phyloP scores from a whole-genome alignment of 164 flowering plant species.

The Annona squamosa region DNA sequence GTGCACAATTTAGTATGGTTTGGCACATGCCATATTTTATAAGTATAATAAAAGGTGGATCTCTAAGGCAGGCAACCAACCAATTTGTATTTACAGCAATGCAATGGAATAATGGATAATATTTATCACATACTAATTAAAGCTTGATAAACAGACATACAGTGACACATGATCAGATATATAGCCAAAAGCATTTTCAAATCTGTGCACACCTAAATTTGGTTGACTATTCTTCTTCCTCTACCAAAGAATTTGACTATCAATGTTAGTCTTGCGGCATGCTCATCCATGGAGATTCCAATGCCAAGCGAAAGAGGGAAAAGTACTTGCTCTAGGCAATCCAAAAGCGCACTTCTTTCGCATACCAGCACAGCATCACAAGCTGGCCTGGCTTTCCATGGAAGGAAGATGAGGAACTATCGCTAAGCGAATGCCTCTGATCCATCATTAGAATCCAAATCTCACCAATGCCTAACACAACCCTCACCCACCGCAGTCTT shows the following conservation, averaged over 20 bases:
- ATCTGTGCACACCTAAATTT: background rate
- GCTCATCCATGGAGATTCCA: background rate
- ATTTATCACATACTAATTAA: background rate
- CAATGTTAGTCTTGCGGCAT: background rate
- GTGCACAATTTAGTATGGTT: too few species aligned
- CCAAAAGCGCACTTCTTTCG: background rate
- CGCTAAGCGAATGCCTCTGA: background rate
- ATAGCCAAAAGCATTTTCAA: background rate
- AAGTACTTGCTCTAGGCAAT: background rate
- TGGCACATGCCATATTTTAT: background rate
- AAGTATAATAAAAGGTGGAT: background rate
- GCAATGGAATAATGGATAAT: background rate
- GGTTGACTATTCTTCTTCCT: background rate
- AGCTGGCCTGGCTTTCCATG: background rate
- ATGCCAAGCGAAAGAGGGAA: background rate
- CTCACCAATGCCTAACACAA: conserved; percentile 54
- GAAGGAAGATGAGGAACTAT: background rate
- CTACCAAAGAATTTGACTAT: background rate
- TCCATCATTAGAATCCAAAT: conserved; percentile 37
- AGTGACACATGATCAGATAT: background rate
- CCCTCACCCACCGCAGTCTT: conserved; percentile 17
- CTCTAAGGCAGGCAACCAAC: background rate
- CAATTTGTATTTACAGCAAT: background rate
- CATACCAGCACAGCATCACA: background rate
- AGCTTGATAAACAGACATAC: background rate